Evolutionary conservation across 2,329 filamentous ascomycete species (phyloP).

Genomic region (Furcasterigmium sp.): DNA sequence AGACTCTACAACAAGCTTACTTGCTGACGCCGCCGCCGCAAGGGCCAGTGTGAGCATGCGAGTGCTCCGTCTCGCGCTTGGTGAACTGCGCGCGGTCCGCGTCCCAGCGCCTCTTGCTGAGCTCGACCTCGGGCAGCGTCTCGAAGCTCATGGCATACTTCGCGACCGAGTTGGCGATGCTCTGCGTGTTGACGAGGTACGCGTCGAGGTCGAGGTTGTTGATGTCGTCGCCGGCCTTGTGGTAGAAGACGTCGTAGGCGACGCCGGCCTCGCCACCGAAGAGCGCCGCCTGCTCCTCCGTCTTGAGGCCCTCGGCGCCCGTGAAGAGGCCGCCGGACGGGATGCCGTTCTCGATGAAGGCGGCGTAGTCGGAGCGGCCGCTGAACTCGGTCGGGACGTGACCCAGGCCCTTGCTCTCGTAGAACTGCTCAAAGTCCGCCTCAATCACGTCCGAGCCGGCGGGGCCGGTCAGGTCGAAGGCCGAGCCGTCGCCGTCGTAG

Average conservation of each 20-base stretch:
- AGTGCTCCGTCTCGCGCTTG: constrained; percentile 16
- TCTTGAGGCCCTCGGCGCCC: constrained; percentile 61
- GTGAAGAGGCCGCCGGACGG: constrained; percentile 66
- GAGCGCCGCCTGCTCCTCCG: constrained; percentile 47
- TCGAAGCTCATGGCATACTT: constrained; percentile 34
- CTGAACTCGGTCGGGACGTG: constrained; percentile 59
- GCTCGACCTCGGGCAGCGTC: constrained; percentile 21
- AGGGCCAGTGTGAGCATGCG: constrained; percentile 21
- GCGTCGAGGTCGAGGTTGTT: constrained; percentile 33
- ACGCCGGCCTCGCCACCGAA: constrained; percentile 58
- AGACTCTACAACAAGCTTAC: not conserved
- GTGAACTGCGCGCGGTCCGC: constrained; percentile 22
- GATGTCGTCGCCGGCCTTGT: constrained; percentile 36
- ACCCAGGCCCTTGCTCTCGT: constrained; percentile 34
- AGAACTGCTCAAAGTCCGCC: constrained; percentile 54
- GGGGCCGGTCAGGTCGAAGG: constrained; percentile 49
- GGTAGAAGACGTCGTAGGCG: constrained; percentile 40
- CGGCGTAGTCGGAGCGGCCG: constrained; percentile 62
- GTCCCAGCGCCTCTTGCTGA: constrained; percentile 20
- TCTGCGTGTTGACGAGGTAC: constrained; percentile 38
- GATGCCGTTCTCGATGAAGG: constrained; percentile 61
- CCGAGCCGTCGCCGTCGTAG: constrained; percentile 56
- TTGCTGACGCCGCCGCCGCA: constrained; percentile 18
- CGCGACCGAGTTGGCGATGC: constrained; percentile 34
- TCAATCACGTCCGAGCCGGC: constrained; percentile 56